These are phyloP conservation scores for Haplographium delicatum DNA, from an alignment of 495 filamentous ascomycete species.

Conservation along the genomic window DNA sequence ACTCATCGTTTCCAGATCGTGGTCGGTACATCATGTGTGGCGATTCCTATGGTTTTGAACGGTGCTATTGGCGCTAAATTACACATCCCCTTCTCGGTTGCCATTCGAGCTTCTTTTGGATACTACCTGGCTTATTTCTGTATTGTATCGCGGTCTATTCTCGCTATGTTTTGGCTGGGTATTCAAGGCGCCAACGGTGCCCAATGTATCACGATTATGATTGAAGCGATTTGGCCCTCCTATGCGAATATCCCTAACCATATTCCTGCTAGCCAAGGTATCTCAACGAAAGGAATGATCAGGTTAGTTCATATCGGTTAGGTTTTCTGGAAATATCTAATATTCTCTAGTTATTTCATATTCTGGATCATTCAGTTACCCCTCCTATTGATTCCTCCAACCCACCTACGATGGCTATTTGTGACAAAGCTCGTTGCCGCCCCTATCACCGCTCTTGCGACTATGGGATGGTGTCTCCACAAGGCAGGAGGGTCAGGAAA, in stretches of 20 bases:
- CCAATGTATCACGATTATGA: constrained; percentile 59
- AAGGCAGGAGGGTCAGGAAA: constrained; percentile 41
- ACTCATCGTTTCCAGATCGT: constrained; percentile 41
- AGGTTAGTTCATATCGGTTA: constrained; percentile 20
- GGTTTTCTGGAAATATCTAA: not conserved
- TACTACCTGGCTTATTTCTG: constrained; percentile 65
- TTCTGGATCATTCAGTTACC: constrained; percentile 54
- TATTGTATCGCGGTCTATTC: constrained; percentile 60
- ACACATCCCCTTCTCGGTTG: constrained; percentile 64
- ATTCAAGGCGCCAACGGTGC: constrained; percentile 66
- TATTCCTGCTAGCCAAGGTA: constrained; percentile 52
- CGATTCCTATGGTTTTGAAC: constrained; percentile 58
- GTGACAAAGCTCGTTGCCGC: constrained; percentile 51
- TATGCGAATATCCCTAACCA: constrained; percentile 49
- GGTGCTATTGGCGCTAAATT: constrained; percentile 56
- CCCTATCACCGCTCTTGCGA: constrained; percentile 46
- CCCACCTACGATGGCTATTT: constrained; percentile 53
- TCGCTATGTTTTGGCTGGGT: constrained; percentile 69
- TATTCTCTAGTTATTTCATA: constrained; percentile 42
- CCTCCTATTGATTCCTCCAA: constrained; percentile 50
- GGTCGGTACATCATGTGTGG: constrained; percentile 56
- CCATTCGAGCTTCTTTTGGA: constrained; percentile 60
- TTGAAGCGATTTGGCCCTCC: constrained; percentile 63
- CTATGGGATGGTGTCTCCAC: constrained; percentile 47
- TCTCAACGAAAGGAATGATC: constrained; percentile 60